Evolutionary conservation across 108 stramenopile species (phyloP), one percentile per base, ranked within the genome.

Genomic region (Hondaea fermentalgiana): DNA sequence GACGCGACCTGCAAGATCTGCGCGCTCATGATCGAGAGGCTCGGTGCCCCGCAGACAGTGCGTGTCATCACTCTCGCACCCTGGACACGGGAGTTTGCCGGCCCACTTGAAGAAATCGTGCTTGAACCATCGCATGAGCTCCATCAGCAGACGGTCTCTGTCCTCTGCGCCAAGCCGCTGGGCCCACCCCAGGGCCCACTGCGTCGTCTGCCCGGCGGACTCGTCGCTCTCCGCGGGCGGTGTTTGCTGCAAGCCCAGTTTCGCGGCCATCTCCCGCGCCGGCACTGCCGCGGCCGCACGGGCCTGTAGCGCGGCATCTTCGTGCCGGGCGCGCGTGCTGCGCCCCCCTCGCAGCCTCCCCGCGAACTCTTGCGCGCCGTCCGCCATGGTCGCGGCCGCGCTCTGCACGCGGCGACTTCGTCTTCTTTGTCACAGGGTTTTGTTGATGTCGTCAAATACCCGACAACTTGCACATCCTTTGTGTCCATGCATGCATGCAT

Each of bases 31-130:
- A 0, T 44, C 90, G 14, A 72, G 93, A 12, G 92, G 90, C 45
- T 53, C 29, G 5, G 89, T n/a, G 4, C 16, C 64, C 5, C 90
- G 90, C 58, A 57, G 43, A 25, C 21, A 44, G 29, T 51, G 51
- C 55, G 90, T 71, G 19, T 53, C 90, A 4, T 87, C 59, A 29
- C 59, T 16, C 21, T 90, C 94, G 57, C 93, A 94, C 57, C 6
- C 59, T 25, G 72, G 44, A 69, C 94, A 95, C 23, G 58, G 21
- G 17, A 93, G 94, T 72, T 91, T 90, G 90, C 94, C 93, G 57
- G 89, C 89, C 94, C 94, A 95, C 72, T 69, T 90, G 93, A 95
- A 95, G 88, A 95, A 95, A 16, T 94, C 92, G 28, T 57, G 49
- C 72, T 95, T 95, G 90, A 95, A 95, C 93, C 92, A 95, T 5